Percentiles rank a stretch among this genome's conserved stretches.
phyloP scores from a whole-genome alignment of 2,329 filamentous ascomycete species.

The Tolypocladium ovalisporum region DNA sequence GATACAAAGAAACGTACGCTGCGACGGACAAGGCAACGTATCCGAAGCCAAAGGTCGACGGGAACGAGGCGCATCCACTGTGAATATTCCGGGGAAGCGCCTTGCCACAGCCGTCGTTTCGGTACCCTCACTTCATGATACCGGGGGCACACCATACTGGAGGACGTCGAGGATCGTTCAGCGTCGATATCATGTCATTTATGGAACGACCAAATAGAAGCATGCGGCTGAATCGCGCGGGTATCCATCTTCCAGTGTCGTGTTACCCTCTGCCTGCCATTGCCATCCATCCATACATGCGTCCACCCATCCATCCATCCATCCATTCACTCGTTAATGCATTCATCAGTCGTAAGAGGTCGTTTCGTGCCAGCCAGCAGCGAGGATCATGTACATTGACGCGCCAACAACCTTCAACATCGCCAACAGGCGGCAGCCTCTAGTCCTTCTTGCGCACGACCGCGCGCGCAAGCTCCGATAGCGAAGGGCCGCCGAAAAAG shows the following conservation, averaged over 20 bases:
- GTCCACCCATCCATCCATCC: not conserved
- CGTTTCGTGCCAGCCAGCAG: slow-evolving; percentile 17
- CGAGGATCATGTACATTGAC: slow-evolving; percentile 6
- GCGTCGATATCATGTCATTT: not conserved
- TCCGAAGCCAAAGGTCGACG: slow-evolving; percentile 12
- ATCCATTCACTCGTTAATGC: not conserved
- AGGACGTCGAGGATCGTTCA: too few relatives aligned
- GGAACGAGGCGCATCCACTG: not conserved
- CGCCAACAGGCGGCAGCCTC: not conserved
- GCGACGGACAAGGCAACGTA: slow-evolving; percentile 18
- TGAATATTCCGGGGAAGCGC: not conserved
- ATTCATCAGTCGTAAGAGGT: slow-evolving; percentile 4
- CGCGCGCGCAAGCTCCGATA: slow-evolving; percentile 30
- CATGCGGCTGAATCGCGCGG: not conserved
- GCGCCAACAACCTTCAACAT: not conserved
- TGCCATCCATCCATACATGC: not conserved
- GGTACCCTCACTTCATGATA: not conserved
- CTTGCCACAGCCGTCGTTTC: not conserved
- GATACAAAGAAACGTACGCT: slow-evolving; percentile 21
- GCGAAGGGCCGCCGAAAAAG: slow-evolving; percentile 37
- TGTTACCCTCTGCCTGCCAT: not conserved
- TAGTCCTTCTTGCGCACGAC: slow-evolving; percentile 22
- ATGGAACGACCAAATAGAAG: not conserved
- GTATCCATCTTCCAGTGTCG: not conserved
- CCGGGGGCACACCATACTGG: not conserved